These are phyloP conservation scores for Agrocybe chaxingu DNA, from an alignment of 768 basidiomycete genomes.

Conservation along the genomic window DNA sequence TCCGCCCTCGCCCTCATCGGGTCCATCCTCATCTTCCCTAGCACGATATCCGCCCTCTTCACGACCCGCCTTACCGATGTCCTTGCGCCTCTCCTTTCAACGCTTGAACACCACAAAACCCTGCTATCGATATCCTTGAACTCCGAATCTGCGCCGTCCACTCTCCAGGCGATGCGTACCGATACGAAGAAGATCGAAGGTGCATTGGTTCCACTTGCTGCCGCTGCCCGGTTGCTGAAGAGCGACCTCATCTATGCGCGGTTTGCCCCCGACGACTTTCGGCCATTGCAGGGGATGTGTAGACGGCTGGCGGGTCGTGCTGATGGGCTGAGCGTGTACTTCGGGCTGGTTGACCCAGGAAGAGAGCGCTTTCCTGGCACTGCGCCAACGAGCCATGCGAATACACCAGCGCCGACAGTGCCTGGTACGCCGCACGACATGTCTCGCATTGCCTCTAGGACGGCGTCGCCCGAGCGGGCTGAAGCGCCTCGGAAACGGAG, in stretches of 20 bases:
- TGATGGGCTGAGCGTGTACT: slow-evolving; percentile 64
- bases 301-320: slow-evolving; percentile 52
- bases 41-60: slow-evolving; percentile 58
- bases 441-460: too few relatives aligned
- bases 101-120: slow-evolving; percentile 42
- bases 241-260: slow-evolving; percentile 60
- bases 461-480: too few relatives aligned
- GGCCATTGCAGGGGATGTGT: slow-evolving; percentile 43
- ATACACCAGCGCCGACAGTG: too few relatives aligned
- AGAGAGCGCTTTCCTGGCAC: slow-evolving; percentile 55
- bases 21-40: slow-evolving; percentile 60
- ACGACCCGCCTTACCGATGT: slow-evolving; percentile 45
- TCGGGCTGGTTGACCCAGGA: slow-evolving; percentile 58
- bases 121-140: slow-evolving; percentile 43
- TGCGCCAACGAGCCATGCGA: slow-evolving; percentile 1
- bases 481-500: too few relatives aligned
- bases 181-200: slow-evolving; percentile 41
- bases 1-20: slow-evolving; percentile 49
- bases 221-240: slow-evolving; percentile 47
- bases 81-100: slow-evolving; percentile 42
- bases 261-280: slow-evolving; percentile 57
- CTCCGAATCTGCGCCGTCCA: slow-evolving; percentile 33
- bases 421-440: too few relatives aligned
- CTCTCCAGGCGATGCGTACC: slow-evolving; percentile 25
- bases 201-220: slow-evolving; percentile 48